Percentiles rank a stretch among this genome's conserved stretches.
These are phyloP conservation scores for Tricholoma saponaceum DNA, from an alignment of 768 basidiomycete genomes.

Conservation along the genomic window DNA sequence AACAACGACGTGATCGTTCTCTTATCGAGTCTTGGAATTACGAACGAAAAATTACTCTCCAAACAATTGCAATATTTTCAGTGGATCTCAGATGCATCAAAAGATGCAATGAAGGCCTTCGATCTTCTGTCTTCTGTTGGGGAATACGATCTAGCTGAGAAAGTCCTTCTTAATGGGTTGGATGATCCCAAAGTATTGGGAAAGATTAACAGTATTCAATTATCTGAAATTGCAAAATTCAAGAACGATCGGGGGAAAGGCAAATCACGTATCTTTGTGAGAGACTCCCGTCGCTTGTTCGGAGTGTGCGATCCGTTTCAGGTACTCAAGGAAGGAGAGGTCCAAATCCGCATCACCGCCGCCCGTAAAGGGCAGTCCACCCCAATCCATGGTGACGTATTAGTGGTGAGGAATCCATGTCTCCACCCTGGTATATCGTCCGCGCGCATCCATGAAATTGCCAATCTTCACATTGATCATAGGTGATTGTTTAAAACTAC, in stretches of 20 bases:
- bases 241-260: constrained; percentile 47
- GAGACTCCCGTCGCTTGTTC: constrained; percentile 57
- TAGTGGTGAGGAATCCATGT: constrained; percentile 67
- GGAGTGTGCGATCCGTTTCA: constrained; percentile 67
- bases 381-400: constrained; percentile 54
- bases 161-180: constrained; percentile 50
- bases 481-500: constrained; percentile 64
- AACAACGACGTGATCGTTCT: constrained; percentile 71
- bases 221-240: constrained; percentile 46
- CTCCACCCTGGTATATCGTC: constrained; percentile 51
- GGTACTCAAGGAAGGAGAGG: constrained; percentile 59
- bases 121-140: constrained; percentile 53
- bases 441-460: no score
- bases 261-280: constrained; percentile 56
- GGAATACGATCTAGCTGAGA: constrained; percentile 46
- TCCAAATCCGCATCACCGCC: constrained; percentile 55
- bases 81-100: constrained; percentile 52
- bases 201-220: constrained; percentile 42
- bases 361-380: constrained; percentile 50
- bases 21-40: constrained; percentile 58
- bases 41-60: constrained; percentile 45
- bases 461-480: background rate
- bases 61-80: constrained; percentile 58
- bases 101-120: constrained; percentile 44
- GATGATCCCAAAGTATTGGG: constrained; percentile 37